Evolutionary conservation across 352 stramenopile genomes (phyloP).

Genomic region (Globisporangium canariense): DNA sequence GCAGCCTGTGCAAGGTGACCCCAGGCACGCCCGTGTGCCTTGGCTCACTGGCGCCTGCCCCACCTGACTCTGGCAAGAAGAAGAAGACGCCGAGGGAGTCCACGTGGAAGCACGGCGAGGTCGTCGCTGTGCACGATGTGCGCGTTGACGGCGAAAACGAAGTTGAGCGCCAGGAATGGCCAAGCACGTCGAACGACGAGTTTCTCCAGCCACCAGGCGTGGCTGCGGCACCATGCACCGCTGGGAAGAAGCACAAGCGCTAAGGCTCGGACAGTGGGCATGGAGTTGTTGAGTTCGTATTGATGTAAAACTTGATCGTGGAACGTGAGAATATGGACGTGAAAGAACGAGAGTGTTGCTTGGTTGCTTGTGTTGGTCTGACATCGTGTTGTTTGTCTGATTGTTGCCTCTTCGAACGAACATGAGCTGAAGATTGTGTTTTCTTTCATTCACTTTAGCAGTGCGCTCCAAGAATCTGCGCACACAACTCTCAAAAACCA

Average conservation of each 20-base stretch:
- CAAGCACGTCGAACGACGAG: not conserved
- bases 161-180: not conserved
- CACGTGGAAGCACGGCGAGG: not conserved
- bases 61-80: not conserved
- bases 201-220: not conserved
- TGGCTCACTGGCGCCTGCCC: not conserved
- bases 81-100: not conserved
- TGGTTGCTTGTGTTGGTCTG: not conserved
- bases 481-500: conserved; percentile 2
- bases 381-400: not conserved
- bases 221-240: not conserved
- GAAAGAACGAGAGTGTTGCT: not conserved
- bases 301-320: not conserved
- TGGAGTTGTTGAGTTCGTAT: not conserved
- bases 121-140: not conserved
- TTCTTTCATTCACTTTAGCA: not conserved
- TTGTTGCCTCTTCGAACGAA: not conserved
- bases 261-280: not conserved
- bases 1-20: not conserved
- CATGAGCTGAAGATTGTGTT: not conserved
- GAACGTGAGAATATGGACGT: not conserved
- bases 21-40: not conserved
- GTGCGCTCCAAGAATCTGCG: not conserved
- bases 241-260: not conserved
- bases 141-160: not conserved